Evolutionary conservation across 345 rosid species (phyloP).

Genomic region (Combretum micranthum): DNA sequence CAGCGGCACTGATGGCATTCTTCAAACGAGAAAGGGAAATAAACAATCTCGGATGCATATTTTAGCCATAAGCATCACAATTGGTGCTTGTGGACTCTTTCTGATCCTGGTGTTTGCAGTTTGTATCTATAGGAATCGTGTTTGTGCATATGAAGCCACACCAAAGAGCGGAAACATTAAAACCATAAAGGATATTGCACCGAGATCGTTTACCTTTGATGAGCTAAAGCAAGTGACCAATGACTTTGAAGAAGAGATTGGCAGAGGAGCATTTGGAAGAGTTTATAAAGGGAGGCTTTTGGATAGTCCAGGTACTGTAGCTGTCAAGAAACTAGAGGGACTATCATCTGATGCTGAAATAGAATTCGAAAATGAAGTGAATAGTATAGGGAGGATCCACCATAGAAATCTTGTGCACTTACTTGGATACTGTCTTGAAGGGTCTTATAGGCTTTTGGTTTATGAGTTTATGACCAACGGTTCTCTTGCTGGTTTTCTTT

Average conservation of each 20-base stretch:
- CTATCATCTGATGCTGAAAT: constrained; percentile 10
- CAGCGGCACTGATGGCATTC: accelerated
- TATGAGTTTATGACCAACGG: constrained; percentile 7
- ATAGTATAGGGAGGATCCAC: constrained; percentile 15
- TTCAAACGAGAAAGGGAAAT: no score
- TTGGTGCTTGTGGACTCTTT: no score
- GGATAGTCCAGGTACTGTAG: not conserved
- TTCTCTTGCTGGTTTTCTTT: constrained; percentile 10
- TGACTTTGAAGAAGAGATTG: constrained; percentile 13
- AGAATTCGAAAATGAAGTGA: constrained; percentile 21
- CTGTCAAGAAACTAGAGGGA: constrained; percentile 16
- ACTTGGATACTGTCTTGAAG: no score
- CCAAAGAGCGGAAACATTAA: constrained; percentile 1
- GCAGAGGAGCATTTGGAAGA: constrained; percentile 12
- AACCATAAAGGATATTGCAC: constrained; percentile 4
- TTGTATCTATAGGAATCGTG: constrained; percentile 6
- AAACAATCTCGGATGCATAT: not conserved
- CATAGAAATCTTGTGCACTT: constrained; percentile 24
- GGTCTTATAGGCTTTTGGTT: constrained; percentile 8
- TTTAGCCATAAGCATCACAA: not conserved
- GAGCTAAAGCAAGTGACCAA: constrained; percentile 19
- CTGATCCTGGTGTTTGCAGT: no score
- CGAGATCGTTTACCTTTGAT: constrained; percentile 9
- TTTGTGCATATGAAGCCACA: constrained; percentile 4
- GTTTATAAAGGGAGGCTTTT: constrained; percentile 19